Percentiles rank a stretch among this genome's conserved stretches.
These are phyloP conservation scores for Cryomyces antarcticus DNA, from an alignment of 495 filamentous ascomycete genomes.

Conservation along the genomic window DNA sequence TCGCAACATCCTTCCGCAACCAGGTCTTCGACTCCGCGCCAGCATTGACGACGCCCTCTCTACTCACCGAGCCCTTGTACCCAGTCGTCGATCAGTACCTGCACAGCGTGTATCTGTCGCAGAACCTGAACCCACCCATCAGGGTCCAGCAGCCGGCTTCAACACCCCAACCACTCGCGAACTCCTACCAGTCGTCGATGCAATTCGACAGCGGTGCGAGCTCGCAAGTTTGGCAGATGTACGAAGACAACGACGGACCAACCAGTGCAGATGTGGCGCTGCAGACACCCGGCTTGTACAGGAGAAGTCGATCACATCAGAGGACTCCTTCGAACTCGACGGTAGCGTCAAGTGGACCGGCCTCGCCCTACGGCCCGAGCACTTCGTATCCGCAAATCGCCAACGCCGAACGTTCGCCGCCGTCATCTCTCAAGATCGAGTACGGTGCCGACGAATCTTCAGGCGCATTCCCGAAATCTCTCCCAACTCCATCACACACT, in stretches of 20 bases:
- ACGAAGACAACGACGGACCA: constrained; percentile 1
- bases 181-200: neutral
- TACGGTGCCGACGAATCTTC: constrained; percentile 10
- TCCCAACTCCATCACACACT: constrained; percentile 17
- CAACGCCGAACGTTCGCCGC: constrained; percentile 16
- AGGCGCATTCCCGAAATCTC: constrained; percentile 14
- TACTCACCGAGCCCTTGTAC: too few relatives aligned
- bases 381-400: constrained; percentile 15
- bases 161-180: neutral
- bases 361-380: constrained; percentile 14
- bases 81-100: too few relatives aligned
- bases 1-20: too few relatives aligned
- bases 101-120: too few relatives aligned
- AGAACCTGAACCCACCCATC: constrained; percentile 1
- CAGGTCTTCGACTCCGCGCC: too few relatives aligned
- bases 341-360: constrained; percentile 14
- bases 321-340: constrained; percentile 18
- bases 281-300: neutral
- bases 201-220: neutral
- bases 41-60: too few relatives aligned
- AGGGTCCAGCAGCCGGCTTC: constrained; percentile 1
- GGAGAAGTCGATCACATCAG: too few relatives aligned
- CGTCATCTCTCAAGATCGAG: constrained; percentile 8
- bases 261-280: neutral
- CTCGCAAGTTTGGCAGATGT: constrained; percentile 2